A percentile compares a stretch with the other conserved stretches of the same genome.
These are phyloP conservation scores for Kappamyces sp. DNA, from an alignment of 192 early-diverging fungal genomes.

Conservation along the genomic window DNA sequence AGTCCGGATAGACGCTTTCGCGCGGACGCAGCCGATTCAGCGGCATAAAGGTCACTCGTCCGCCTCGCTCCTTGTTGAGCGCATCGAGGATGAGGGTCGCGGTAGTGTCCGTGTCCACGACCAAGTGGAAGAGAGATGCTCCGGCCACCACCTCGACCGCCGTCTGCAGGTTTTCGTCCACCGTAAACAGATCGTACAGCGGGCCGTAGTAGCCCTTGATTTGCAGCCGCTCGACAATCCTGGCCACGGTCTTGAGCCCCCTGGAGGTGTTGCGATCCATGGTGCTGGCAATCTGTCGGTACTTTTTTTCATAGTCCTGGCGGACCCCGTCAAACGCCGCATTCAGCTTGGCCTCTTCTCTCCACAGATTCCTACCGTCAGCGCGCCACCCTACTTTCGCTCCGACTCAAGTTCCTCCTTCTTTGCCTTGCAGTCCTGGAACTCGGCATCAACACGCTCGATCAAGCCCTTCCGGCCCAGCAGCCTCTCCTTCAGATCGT, in stretches of 20 bases:
- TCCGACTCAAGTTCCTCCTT: conserved; percentile 35
- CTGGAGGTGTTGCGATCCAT: conserved; percentile 76
- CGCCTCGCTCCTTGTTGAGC: conserved; percentile 53
- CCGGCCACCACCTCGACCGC: conserved; percentile 89
- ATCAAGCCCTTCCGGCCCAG: conserved; percentile 30
- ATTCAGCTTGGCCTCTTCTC: conserved; percentile 72
- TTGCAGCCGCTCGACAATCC: conserved; percentile 57
- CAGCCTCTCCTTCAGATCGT: conserved; percentile 15
- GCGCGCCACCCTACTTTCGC: conserved; percentile 53
- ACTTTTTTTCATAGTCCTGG: conserved; percentile 68
- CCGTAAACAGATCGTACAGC: conserved; percentile 85
- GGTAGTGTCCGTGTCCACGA: conserved; percentile 91
- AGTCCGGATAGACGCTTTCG: conserved; percentile 52
- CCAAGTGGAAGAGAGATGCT: conserved; percentile 79
- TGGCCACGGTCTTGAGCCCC: conserved; percentile 68
- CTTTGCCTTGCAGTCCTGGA: conserved; percentile 35
- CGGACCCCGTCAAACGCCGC: conserved; percentile 58
- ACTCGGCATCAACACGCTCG: conserved; percentile 23
- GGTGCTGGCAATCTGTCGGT: conserved; percentile 63
- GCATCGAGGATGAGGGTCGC: conserved; percentile 65
- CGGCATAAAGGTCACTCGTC: conserved; percentile 93
- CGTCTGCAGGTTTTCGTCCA: conserved; percentile 72
- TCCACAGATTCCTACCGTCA: conserved; percentile 72
- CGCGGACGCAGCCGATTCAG: conserved; percentile 75
- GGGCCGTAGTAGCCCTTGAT: conserved; percentile 80